Conservation (phyloP, 1,139 yeast genomes). For the Debaryomycetaceae sp. region DNA sequence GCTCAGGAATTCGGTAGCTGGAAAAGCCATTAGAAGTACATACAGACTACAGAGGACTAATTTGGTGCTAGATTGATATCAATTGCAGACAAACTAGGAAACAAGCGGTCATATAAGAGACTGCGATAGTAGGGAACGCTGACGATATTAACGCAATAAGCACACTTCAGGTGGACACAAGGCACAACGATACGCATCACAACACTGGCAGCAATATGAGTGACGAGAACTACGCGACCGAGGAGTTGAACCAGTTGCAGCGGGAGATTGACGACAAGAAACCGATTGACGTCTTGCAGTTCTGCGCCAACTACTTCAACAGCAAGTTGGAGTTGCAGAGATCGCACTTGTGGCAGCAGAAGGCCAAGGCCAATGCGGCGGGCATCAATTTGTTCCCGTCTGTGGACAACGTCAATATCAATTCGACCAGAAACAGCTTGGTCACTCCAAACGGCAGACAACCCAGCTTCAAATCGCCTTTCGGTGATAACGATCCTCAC, state of each 20-base stretch:
- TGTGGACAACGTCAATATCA: slow-evolving; percentile 25
- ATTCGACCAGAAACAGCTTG: slow-evolving; percentile 15
- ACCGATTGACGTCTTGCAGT: slow-evolving; percentile 69
- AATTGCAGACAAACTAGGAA: not conserved
- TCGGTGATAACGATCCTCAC: slow-evolving; percentile 62
- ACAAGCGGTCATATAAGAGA: not conserved
- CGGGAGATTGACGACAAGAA: slow-evolving; percentile 58
- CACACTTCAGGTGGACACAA: not conserved
- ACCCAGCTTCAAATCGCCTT: slow-evolving; percentile 62
- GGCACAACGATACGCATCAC: too few species aligned
- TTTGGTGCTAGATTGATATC: not conserved
- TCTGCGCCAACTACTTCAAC: slow-evolving; percentile 70
- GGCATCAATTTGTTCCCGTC: slow-evolving; percentile 53
- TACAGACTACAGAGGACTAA: not conserved
- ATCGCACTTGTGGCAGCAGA: slow-evolving; percentile 50
- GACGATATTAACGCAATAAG: not conserved
- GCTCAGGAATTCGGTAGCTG: not conserved
- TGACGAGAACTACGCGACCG: slow-evolving; percentile 10
- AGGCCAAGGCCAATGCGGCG: slow-evolving; percentile 47
- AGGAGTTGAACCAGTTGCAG: slow-evolving; percentile 62
- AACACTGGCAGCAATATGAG: not conserved
- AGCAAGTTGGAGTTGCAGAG: slow-evolving; percentile 61
- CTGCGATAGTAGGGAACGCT: not conserved
- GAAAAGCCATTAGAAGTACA: not conserved
- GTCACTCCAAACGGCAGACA: slow-evolving; percentile 29